A percentile compares a stretch with the other conserved stretches of the same genome.
Evolutionary conservation across 2,329 filamentous ascomycete species (phyloP).

Genomic region (Fulvia fulva): DNA sequence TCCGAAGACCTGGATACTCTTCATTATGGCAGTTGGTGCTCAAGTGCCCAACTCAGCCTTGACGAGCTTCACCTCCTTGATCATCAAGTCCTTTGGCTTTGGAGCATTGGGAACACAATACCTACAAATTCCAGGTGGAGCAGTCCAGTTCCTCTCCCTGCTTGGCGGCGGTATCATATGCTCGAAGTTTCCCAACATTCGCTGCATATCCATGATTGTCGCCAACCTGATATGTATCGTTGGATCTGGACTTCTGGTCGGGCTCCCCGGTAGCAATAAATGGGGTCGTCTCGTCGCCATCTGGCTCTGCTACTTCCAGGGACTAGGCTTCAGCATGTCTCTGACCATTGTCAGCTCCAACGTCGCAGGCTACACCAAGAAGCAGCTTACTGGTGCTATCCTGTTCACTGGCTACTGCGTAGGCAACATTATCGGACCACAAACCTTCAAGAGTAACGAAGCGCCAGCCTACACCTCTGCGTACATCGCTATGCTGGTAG

Average conservation of each 20-base stretch:
- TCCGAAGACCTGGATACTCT: conserved; percentile 58
- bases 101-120: conserved; percentile 53
- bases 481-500: conserved; percentile 54
- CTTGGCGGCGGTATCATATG: conserved; percentile 51
- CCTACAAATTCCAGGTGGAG: conserved; percentile 58
- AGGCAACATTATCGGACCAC: conserved; percentile 50
- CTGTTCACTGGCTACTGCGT: conserved; percentile 54
- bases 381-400: conserved; percentile 49
- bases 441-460: conserved; percentile 51
- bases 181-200: conserved; percentile 50
- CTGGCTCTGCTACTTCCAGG: conserved; percentile 56
- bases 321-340: conserved; percentile 51
- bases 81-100: conserved; percentile 47
- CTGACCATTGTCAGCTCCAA: conserved; percentile 49
- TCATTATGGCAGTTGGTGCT: conserved; percentile 51
- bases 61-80: conserved; percentile 51
- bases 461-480: conserved; percentile 49
- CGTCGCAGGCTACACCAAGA: conserved; percentile 54
- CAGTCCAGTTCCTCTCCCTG: conserved; percentile 53
- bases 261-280: conserved; percentile 48
- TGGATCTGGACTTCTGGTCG: conserved; percentile 51
- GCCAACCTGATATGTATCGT: conserved; percentile 55
- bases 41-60: conserved; percentile 56
- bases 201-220: conserved; percentile 54
- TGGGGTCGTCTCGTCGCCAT: conserved; percentile 56